Evolutionary conservation across 2,329 filamentous ascomycete genomes (phyloP), one percentile per base, ranked within the genome.

Genomic region (Amphichorda felina): DNA sequence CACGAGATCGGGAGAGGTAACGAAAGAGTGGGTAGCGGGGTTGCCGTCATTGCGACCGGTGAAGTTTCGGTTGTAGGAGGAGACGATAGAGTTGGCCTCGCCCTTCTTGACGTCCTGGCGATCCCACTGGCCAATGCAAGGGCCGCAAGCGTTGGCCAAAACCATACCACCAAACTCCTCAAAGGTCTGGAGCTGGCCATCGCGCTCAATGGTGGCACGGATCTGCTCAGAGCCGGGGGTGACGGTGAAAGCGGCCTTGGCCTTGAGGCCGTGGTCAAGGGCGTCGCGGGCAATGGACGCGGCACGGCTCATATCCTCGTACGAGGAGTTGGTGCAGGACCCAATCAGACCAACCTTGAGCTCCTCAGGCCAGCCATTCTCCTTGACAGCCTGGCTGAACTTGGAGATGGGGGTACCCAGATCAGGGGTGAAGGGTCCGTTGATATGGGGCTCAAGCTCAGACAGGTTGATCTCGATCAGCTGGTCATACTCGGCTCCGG

Each of bases 61-160:
- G 71, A 98, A 96, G 79, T 98, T 96, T 65, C 91, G 87, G 82
- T 98, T 98, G 80, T 95, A 98, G 19, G 91, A 96, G 32, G 88
- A 95, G 58, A 98, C 71, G 60, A 98, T 98, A 6, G 87, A 93
- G 79, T 98, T 98, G 53, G 87, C 70, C 50, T 84, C 79, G 47
- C 89, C 89, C 77, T 96, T 95, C 74, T 88, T 82, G 38, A 95
- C 86, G 50, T 96, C 89, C 46, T 68, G 71, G 48, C 91, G 82
- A 55, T 95, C 87, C 91, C 91, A 96, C 64, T 96, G 89, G 40
- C 85, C 87, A 59, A 93, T 88, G 66, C 84, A 91, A 48, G 83
- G 82, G 50, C 82, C 89, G 57, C 91, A 96, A 44, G 91, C 89
- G 60, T 96, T 96, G 51, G 89, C 89, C 34, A 98, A 74, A 45